Conservation (phyloP, 495 filamentous ascomycete species). For the Podospora tetraspora region DNA sequence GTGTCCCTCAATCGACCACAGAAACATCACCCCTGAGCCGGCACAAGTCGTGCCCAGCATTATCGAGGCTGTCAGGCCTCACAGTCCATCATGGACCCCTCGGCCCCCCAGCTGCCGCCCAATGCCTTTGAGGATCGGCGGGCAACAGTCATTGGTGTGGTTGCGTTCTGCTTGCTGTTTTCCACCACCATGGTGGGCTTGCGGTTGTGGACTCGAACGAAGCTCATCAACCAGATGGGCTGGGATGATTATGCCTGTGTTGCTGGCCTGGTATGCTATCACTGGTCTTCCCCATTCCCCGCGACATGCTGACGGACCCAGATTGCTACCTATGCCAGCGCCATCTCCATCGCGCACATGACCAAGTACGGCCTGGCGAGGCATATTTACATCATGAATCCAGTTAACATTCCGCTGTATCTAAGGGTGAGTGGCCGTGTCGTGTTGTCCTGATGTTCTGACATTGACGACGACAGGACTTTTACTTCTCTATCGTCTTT, state of each 20-base stretch:
- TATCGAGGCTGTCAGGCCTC: background rate
- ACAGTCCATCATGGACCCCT: background rate
- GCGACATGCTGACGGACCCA: background rate
- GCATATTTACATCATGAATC: conserved; percentile 21
- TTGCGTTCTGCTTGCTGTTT: conserved; percentile 16
- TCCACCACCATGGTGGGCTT: conserved; percentile 21
- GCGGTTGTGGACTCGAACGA: conserved; percentile 22
- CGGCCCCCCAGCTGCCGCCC: conserved; percentile 17
- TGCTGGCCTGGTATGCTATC: conserved; percentile 15
- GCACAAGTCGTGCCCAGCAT: background rate
- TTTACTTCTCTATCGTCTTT: conserved; percentile 33
- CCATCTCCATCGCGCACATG: conserved; percentile 24
- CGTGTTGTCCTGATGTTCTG: background rate
- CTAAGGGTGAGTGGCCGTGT: conserved; percentile 14
- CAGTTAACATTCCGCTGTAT: conserved; percentile 18
- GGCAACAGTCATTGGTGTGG: conserved; percentile 18
- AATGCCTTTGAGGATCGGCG: conserved; percentile 19
- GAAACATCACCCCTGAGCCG: background rate
- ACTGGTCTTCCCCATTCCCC: background rate
- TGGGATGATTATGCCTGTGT: conserved; percentile 26
- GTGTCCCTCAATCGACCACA: background rate
- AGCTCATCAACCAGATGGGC: conserved; percentile 23
- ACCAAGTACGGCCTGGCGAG: conserved; percentile 23
- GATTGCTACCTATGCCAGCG: conserved; percentile 15
- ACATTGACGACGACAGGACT: conserved; percentile 15